Conservation (phyloP, 345 rosid species). For the Odontarrhena argentea region DNA sequence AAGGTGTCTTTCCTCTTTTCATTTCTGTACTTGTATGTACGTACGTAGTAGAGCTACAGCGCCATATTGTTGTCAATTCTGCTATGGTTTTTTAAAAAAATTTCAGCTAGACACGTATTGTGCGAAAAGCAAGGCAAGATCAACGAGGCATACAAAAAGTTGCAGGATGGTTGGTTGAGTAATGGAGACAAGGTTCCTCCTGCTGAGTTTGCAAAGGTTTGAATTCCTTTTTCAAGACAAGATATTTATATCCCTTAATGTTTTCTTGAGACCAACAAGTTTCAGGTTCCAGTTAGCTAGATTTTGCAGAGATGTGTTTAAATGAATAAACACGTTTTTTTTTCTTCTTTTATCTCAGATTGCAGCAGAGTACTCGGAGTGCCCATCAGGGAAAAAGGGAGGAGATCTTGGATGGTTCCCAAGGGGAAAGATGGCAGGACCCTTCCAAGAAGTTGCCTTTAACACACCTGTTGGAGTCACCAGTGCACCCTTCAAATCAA, state of each 20-base stretch:
- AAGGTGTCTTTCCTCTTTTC: slow-evolving; percentile 50
- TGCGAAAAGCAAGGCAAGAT: slow-evolving; percentile 98
- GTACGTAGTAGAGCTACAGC: neutral
- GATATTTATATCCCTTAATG: too few relatives aligned
- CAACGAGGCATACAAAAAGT: slow-evolving; percentile 92
- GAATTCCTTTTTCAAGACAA: too few relatives aligned
- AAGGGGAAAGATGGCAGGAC: slow-evolving; percentile 97
- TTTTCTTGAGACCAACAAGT: neutral
- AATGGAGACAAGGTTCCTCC: slow-evolving; percentile 96
- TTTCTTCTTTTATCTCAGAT: slow-evolving; percentile 46
- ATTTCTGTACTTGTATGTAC: neutral
- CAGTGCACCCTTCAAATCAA: slow-evolving; percentile 94
- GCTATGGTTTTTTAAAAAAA: neutral
- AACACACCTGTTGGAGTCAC: slow-evolving; percentile 81
- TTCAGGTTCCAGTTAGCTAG: slow-evolving; percentile 1
- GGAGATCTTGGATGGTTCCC: slow-evolving; percentile 99
- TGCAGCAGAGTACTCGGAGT: slow-evolving; percentile 94
- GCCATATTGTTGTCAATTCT: neutral
- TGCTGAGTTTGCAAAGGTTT: slow-evolving; percentile 95
- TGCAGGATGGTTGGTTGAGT: slow-evolving; percentile 92
- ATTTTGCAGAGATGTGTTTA: slow-evolving; percentile 1
- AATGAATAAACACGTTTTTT: neutral
- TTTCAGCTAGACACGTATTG: slow-evolving; percentile 78
- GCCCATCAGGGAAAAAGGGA: slow-evolving; percentile 97
- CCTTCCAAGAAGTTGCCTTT: slow-evolving; percentile 94